Base-by-base conservation (phyloP, 2,329 filamentous ascomycete species). In the Aspergillus tanneri region DNA sequence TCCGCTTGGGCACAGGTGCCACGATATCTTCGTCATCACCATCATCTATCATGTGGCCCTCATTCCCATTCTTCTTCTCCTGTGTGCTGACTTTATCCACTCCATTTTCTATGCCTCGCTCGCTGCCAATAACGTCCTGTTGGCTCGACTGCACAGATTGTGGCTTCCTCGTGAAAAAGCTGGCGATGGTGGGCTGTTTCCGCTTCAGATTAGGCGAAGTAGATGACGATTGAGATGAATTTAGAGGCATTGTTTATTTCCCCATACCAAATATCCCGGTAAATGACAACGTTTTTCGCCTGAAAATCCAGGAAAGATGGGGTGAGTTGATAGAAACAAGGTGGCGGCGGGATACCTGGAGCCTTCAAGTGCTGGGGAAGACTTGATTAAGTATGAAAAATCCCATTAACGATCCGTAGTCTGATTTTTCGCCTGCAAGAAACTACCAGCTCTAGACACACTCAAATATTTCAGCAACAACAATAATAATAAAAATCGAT, bases 131-230 rank as follows among this genome's bases (percentile, higher is more conserved):
- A 22, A 43, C 46, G 19, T 55, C 55, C 0, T 53, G 53, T 1
- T 54, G 14, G 27, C 46, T 18, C 23, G 53, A 51, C 21, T 57
- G 56, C 2, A 57, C 53, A n/a, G 56, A 45, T 2, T 65, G 56
- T 1, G 70, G 52, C 49, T 80, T 85, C 11, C 82, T 83, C 1
- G 83, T 81, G 66, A 95, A 95, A 72, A 95, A 95, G 64, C 84
- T 91, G 3, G 89, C 93, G 52, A 96, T 85, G 1, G 89, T 88
- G 57, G 86, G 81, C 64, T 96, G 70, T 49, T 72, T 72, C 35
- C 67, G 62, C 46, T 72, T 72, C 8, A 69, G 44, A 18, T 56
- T 63, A 25, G 64, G 61, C 16, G 66, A 61, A 11, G 51, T 46
- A 3, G 64, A 58, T 2, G 68, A 63, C 11, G 62, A 53, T 51